Evolutionary conservation across 352 stramenopile species (phyloP).

Genomic region (Phytophthora foliorum): DNA sequence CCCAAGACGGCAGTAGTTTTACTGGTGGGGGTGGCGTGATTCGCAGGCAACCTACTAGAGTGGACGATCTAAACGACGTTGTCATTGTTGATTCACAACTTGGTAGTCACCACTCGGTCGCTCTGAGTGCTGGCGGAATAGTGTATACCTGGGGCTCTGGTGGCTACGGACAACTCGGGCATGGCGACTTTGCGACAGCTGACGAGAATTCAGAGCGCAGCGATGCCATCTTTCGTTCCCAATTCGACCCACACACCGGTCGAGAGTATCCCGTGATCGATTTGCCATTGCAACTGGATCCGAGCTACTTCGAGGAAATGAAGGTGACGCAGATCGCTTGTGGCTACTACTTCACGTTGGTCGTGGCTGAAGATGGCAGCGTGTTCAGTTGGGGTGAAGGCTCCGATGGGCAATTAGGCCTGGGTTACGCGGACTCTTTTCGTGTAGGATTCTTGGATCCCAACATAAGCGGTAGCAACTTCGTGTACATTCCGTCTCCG

Average conservation of each 20-base stretch:
- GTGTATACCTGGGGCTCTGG: conserved; percentile 83
- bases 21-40: conserved; percentile 23
- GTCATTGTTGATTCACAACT: conserved; percentile 54
- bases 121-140: conserved; percentile 58
- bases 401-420: conserved; percentile 75
- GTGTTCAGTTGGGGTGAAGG: conserved; percentile 82
- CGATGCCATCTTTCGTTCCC: conserved; percentile 70
- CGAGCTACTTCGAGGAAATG: conserved; percentile 82
- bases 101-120: conserved; percentile 77
- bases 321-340: conserved; percentile 74
- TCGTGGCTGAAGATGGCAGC: conserved; percentile 74
- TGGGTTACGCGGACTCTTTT: conserved; percentile 74
- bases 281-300: conserved; percentile 74
- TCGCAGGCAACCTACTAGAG: conserved; percentile 52
- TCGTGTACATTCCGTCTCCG: conserved; percentile 78
- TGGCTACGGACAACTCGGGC: conserved; percentile 74
- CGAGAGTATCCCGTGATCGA: conserved; percentile 75
- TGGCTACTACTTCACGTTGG: conserved; percentile 79
- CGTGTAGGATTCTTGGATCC: conserved; percentile 75
- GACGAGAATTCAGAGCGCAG: conserved; percentile 27
- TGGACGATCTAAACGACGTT: conserved; percentile 78
- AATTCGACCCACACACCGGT: conserved; percentile 76
- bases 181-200: conserved; percentile 62
- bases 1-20: conserved; percentile 23
- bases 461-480: conserved; percentile 77